Conservation (phyloP, 352 stramenopile genomes). For the Phytopythium vexans region DNA sequence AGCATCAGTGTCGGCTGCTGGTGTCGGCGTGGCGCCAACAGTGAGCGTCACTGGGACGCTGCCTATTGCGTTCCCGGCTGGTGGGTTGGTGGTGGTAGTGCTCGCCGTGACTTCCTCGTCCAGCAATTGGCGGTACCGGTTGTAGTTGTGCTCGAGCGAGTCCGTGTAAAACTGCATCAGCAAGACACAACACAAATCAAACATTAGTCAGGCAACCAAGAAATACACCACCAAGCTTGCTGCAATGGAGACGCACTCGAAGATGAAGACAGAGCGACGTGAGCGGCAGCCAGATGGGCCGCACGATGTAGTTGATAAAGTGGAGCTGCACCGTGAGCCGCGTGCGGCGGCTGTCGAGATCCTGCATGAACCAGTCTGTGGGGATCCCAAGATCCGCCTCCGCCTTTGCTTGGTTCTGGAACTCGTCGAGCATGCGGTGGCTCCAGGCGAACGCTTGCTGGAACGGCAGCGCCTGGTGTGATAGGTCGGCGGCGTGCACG, state of each 20-base stretch:
- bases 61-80: not conserved
- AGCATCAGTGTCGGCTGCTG: not conserved
- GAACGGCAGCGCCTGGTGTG: slow-evolving; percentile 55
- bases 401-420: slow-evolving; percentile 54
- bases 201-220: slow-evolving; percentile 1
- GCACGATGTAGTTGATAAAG: slow-evolving; percentile 76
- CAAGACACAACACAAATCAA: slow-evolving; percentile 1
- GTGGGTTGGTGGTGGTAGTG: not conserved
- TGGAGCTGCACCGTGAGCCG: slow-evolving; percentile 65
- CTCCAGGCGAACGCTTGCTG: slow-evolving; percentile 50
- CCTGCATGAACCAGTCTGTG: slow-evolving; percentile 73
- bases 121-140: slow-evolving; percentile 41
- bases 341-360: slow-evolving; percentile 44
- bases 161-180: slow-evolving; percentile 55
- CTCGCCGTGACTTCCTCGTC: slow-evolving; percentile 22
- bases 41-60: slow-evolving; percentile 3
- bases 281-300: slow-evolving; percentile 69
- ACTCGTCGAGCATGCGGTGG: slow-evolving; percentile 60
- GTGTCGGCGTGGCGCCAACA: not conserved
- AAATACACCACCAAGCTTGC: not conserved
- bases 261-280: slow-evolving; percentile 54
- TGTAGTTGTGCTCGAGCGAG: slow-evolving; percentile 66
- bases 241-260: slow-evolving; percentile 27
- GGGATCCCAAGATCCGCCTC: slow-evolving; percentile 50
- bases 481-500: slow-evolving; percentile 70